Evolutionary conservation across 2,329 filamentous ascomycete genomes (phyloP), one percentile per base, ranked within the genome.

Genomic region (Penicillium hesseltinei): DNA sequence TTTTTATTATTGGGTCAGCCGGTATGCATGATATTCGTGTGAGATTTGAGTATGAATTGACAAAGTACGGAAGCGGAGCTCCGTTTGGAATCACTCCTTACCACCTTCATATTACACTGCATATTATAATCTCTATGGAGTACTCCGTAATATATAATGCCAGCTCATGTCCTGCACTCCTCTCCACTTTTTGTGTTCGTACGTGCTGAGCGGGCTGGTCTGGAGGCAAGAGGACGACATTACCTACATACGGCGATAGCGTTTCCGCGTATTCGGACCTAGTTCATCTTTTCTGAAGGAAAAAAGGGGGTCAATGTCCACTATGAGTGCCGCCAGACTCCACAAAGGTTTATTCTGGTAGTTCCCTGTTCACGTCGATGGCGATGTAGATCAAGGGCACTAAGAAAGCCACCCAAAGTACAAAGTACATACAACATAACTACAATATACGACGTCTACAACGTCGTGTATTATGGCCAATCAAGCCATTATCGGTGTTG

Each of bases 21-120:
- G 43, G 17, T 11, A 54, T 58, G 58, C 62, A 62, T 57, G 39
- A 47, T 39, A 35, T 52, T 35, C 25, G 19, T 56, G 42, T 13
- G 35, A 43, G 36, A 36, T 36, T 55, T 23, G 38, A 40, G 19
- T 40, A 27, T 17, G 15, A n/a, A 13, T 15, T 27, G 42, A 15
- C 31, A 25, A 51, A 40, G 9, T 21, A 49, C 25, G 11, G 29
- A 21, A 27, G 25, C 23, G 38, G 46, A 42, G 8, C 27, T 23
- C 23, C 27, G 15, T 31, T 36, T 39, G 29, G 29, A 4, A 35
- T 29, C 21, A 15, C 31, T 43, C 45, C 45, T 38, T 46, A 21
- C 54, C 49, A 51, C 54, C 35, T 52, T 27, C 2, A 19, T 36
- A 27, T 19, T 51, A 31, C 17, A 2, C 13, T 29, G 31, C 31